Conservation (phyloP, 768 basidiomycete species). For the Mycena indigotica region DNA sequence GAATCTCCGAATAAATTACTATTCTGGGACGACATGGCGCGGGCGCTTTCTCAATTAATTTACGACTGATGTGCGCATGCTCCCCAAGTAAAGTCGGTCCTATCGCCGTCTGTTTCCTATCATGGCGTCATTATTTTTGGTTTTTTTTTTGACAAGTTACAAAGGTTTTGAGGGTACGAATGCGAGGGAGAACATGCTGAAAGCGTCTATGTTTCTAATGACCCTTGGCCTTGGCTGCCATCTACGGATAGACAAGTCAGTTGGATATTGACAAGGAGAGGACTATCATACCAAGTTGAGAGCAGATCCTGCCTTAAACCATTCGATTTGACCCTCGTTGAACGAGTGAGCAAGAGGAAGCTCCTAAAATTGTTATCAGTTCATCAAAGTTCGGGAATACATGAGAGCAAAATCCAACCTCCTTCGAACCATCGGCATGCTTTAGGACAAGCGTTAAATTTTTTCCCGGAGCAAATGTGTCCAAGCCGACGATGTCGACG, state of each 20-base stretch:
- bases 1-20: too few species aligned
- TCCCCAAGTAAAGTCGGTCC: too few species aligned
- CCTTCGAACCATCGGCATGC: slow-evolving; percentile 78
- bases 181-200: slow-evolving; percentile 4
- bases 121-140: not conserved
- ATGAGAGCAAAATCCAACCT: slow-evolving; percentile 47
- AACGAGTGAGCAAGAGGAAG: slow-evolving; percentile 88
- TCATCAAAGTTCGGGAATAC: not conserved
- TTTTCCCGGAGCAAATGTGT: slow-evolving; percentile 89
- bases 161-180: slow-evolving; percentile 14
- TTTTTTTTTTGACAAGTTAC: slow-evolving; percentile 13
- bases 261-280: not conserved
- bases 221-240: slow-evolving; percentile 66
- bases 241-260: slow-evolving; percentile 39
- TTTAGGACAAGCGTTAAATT: slow-evolving; percentile 81
- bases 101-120: too few species aligned
- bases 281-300: slow-evolving; percentile 72
- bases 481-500: slow-evolving; percentile 87
- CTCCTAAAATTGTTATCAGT: slow-evolving; percentile 42
- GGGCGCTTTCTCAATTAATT: too few species aligned
- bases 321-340: slow-evolving; percentile 95
- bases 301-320: slow-evolving; percentile 98
- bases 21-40: too few species aligned
- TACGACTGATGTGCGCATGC: too few species aligned
- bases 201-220: slow-evolving; percentile 24